These are phyloP conservation scores for Wallacemonas collosoma DNA, from an alignment of 208 protist genomes.

Conservation along the genomic window DNA sequence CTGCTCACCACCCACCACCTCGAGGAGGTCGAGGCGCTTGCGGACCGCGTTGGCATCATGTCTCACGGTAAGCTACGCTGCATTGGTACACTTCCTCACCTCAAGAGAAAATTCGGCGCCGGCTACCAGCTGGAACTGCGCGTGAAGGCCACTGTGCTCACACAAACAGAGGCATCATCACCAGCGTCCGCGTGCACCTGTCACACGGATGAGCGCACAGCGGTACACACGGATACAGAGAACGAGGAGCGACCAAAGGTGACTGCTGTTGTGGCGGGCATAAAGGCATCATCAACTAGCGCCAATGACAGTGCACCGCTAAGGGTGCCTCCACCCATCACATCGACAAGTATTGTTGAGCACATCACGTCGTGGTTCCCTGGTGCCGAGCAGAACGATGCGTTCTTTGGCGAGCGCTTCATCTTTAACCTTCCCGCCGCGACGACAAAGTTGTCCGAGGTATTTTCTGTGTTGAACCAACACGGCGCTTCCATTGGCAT, in stretches of 20 bases:
- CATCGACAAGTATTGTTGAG: not conserved
- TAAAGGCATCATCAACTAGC: not conserved
- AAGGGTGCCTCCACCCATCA: not conserved
- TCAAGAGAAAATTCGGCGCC: conserved; percentile 84
- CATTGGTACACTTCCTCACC: conserved; percentile 77
- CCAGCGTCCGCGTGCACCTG: too few species aligned
- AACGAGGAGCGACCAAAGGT: not conserved
- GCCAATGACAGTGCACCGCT: too few species aligned
- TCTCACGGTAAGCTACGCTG: conserved; percentile 81
- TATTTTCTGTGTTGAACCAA: conserved; percentile 20
- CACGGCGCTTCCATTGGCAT: conserved; percentile 30
- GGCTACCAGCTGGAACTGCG: conserved; percentile 68
- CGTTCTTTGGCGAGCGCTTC: conserved; percentile 25
- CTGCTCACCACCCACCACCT: conserved; percentile 93
- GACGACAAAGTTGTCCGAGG: not conserved
- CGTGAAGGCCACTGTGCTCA: conserved; percentile 18
- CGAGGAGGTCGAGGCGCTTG: conserved; percentile 90
- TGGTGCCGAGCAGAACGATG: conserved; percentile 69
- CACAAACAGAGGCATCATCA: not conserved
- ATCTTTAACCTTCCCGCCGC: conserved; percentile 15
- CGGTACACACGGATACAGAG: too few species aligned
- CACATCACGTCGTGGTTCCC: conserved; percentile 33
- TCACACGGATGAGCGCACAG: too few species aligned
- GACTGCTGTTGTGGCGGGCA: conserved; percentile 16
- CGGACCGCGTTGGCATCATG: conserved; percentile 89